Conservation (phyloP, 495 filamentous ascomycete genomes). For the Aspergillus bridgeri region DNA sequence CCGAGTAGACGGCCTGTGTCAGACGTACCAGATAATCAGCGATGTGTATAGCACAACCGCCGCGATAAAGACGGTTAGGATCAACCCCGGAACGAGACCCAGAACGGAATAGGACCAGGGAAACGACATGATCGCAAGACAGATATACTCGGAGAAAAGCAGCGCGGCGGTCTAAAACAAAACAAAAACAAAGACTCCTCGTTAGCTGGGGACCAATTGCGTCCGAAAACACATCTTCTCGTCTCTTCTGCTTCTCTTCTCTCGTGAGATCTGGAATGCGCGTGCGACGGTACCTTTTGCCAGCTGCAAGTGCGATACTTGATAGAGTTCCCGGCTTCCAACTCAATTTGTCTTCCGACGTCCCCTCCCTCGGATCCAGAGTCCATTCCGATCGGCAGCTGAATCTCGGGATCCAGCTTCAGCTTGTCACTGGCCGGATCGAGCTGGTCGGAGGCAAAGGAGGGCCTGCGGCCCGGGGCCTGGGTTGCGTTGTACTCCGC, state of each 20-base stretch:
- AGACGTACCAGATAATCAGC: conserved; percentile 66
- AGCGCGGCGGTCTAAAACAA: conserved; percentile 67
- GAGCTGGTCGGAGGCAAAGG: conserved; percentile 25
- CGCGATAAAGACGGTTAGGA: conserved; percentile 74
- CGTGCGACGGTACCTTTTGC: conserved; percentile 61
- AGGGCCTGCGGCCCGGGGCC: conserved; percentile 20
- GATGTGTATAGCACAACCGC: conserved; percentile 78
- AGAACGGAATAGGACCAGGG: conserved; percentile 85
- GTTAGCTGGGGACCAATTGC: neutral
- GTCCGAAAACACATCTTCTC: neutral
- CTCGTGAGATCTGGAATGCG: neutral
- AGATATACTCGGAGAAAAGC: conserved; percentile 90
- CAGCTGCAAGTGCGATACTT: conserved; percentile 88
- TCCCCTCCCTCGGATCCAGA: conserved; percentile 37
- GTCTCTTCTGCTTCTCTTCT: no score
- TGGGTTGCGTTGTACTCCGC: conserved; percentile 28
- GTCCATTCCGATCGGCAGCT: conserved; percentile 21
- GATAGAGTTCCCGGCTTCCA: conserved; percentile 75
- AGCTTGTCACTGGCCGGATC: conserved; percentile 23
- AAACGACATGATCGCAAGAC: conserved; percentile 91
- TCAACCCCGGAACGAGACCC: conserved; percentile 81
- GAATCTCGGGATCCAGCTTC: conserved; percentile 36
- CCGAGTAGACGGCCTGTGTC: neutral
- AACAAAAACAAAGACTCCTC: conserved; percentile 33
- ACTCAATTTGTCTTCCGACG: conserved; percentile 69